A percentile compares a stretch with the other conserved stretches of the same genome.
These are phyloP conservation scores for Aulographum hederae DNA, from an alignment of 2,329 filamentous ascomycete species.

Conservation along the genomic window DNA sequence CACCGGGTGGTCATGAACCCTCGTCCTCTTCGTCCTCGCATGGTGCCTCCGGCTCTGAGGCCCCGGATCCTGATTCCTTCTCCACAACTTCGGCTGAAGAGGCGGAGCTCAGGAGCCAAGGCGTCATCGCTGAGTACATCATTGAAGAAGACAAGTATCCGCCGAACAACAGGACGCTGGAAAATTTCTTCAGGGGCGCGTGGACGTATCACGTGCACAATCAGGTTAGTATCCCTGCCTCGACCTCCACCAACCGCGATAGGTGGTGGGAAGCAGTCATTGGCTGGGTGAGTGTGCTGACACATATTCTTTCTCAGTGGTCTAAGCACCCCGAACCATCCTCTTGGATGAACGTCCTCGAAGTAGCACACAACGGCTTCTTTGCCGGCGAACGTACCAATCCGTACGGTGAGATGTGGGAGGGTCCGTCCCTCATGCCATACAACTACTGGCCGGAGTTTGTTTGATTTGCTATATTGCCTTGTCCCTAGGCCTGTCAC, in stretches of 20 bases:
- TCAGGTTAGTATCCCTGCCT: slow-evolving; percentile 23
- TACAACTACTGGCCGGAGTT: slow-evolving; percentile 35
- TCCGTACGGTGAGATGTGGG: slow-evolving; percentile 35
- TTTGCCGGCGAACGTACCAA: slow-evolving; percentile 31
- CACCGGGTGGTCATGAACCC: no score
- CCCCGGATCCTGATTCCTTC: slow-evolving; percentile 15
- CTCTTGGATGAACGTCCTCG: slow-evolving; percentile 34
- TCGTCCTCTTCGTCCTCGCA: neutral
- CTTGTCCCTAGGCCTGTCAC: no score
- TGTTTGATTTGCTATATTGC: no score
- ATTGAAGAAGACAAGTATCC: slow-evolving; percentile 32
- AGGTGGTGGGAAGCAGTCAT: no score
- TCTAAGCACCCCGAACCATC: slow-evolving; percentile 35
- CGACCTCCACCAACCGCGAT: no score
- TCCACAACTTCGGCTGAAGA: slow-evolving; percentile 21
- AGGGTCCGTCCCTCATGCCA: slow-evolving; percentile 25
- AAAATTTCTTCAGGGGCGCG: slow-evolving; percentile 36
- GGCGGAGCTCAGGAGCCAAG: slow-evolving; percentile 19
- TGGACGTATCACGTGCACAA: slow-evolving; percentile 42
- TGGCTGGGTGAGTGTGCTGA: no score
- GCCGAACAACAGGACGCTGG: slow-evolving; percentile 35
- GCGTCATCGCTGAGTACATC: slow-evolving; percentile 24
- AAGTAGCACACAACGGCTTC: slow-evolving; percentile 35
- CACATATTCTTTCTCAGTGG: slow-evolving; percentile 31
- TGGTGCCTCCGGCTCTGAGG: neutral